phyloP scores from a whole-genome alignment of 2,329 filamentous ascomycete genomes.

The Botrytis elliptica region DNA sequence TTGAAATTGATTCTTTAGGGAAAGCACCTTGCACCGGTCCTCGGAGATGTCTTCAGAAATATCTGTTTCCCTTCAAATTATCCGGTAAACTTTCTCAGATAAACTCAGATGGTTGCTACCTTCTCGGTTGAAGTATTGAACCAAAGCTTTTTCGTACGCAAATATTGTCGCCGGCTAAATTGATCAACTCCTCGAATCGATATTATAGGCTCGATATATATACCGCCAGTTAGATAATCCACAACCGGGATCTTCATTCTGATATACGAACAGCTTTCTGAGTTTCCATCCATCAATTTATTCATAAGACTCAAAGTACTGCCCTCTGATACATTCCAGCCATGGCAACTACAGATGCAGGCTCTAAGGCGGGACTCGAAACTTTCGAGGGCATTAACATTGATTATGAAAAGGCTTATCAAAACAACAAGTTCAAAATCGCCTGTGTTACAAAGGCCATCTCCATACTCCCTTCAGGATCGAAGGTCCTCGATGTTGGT shows the following conservation, averaged over 20 bases:
- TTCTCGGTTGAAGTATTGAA: too few relatives aligned
- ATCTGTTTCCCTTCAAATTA: too few relatives aligned
- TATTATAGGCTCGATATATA: neutral
- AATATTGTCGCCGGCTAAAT: too few relatives aligned
- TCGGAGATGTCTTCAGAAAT: too few relatives aligned
- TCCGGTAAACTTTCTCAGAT: too few relatives aligned
- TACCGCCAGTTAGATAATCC: neutral
- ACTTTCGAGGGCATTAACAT: slow-evolving; percentile 22
- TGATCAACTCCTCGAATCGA: too few relatives aligned
- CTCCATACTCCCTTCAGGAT: neutral
- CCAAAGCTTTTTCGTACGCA: too few relatives aligned
- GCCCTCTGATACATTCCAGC: neutral
- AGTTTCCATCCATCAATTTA: neutral
- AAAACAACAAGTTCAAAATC: slow-evolving; percentile 10
- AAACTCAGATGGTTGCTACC: too few relatives aligned
- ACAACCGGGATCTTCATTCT: neutral
- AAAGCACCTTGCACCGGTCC: too few relatives aligned
- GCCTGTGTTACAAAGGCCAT: slow-evolving; percentile 1
- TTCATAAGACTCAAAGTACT: neutral
- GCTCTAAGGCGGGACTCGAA: slow-evolving; percentile 29
- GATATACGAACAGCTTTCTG: neutral
- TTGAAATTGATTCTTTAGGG: too few relatives aligned
- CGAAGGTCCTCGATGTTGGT: slow-evolving; percentile 37
- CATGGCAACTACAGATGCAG: slow-evolving; percentile 18
- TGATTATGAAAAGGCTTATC: slow-evolving; percentile 19